These are phyloP conservation scores for Litsea cubeba DNA, from an alignment of 164 flowering plant genomes.

Conservation along the genomic window DNA sequence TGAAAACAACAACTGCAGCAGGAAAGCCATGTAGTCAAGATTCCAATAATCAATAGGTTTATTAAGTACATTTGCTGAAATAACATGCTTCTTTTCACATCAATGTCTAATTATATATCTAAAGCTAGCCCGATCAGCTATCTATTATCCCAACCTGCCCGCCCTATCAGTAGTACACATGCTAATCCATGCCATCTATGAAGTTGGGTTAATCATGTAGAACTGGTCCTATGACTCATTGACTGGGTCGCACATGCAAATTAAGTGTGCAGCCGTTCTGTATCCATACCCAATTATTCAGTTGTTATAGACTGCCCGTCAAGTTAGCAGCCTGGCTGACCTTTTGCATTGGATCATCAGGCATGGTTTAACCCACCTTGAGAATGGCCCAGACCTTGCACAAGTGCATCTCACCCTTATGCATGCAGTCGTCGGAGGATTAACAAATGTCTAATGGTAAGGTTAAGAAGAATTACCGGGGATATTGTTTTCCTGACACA, in stretches of 20 bases:
- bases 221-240: neutral
- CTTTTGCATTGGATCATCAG: neutral
- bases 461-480: slow-evolving; percentile 54
- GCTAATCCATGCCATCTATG: neutral
- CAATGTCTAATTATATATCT: neutral
- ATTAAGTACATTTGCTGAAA: neutral
- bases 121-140: neutral
- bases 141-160: neutral
- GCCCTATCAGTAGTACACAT: neutral
- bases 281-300: no score
- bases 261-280: no score
- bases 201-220: neutral
- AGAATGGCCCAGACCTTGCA: neutral
- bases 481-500: slow-evolving; percentile 94
- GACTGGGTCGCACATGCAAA: no score
- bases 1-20: slow-evolving; percentile 92
- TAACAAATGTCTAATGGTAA: neutral
- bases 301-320: neutral
- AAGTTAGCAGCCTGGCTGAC: neutral
- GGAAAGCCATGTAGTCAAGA: slow-evolving; percentile 1
- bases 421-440: neutral
- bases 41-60: no score
- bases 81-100: neutral
- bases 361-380: neutral
- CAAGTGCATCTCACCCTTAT: neutral